Percentiles rank a stretch among this genome's conserved stretches.
phyloP scores from a whole-genome alignment of 176 grass and related monocot species.

The Lolium perenne region DNA sequence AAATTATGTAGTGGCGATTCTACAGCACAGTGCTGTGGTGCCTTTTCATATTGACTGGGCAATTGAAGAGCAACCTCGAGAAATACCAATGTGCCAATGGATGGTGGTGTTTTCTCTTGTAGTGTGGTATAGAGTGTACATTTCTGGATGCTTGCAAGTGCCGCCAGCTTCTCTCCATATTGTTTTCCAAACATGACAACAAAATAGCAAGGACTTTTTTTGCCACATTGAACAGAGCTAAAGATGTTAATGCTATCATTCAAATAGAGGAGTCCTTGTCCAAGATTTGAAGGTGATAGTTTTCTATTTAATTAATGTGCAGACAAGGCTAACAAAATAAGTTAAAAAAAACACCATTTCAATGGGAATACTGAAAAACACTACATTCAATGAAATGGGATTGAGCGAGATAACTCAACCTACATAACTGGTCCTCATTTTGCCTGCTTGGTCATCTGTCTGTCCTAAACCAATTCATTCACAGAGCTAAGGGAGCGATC shows the following conservation, averaged over 20 bases:
- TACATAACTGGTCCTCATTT: slow-evolving; percentile 8
- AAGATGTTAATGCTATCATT: not conserved
- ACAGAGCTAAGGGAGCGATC: slow-evolving; percentile 47
- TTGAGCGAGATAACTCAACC: slow-evolving; percentile 39
- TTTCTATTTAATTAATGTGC: not conserved
- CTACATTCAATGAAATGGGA: slow-evolving; percentile 28
- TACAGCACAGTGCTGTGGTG: not conserved
- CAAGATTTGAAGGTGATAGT: not conserved
- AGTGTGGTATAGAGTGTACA: not conserved
- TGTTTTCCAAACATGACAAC: not conserved
- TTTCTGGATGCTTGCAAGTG: not conserved
- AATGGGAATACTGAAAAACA: not conserved
- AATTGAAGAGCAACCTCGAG: not conserved
- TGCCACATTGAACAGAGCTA: not conserved
- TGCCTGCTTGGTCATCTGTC: slow-evolving; percentile 23
- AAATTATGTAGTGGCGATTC: not conserved
- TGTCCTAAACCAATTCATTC: slow-evolving; percentile 42
- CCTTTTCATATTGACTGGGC: not conserved
- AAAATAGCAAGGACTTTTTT: not conserved
- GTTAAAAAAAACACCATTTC: slow-evolving; percentile 34
- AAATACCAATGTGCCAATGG: not conserved
- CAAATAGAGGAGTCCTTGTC: not conserved
- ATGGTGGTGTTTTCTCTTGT: not conserved
- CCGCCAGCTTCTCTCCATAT: not conserved
- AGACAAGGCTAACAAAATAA: slow-evolving; percentile 17